These are phyloP conservation scores for Fusarium continuum DNA, from an alignment of 2,329 filamentous ascomycete genomes.

Conservation along the genomic window DNA sequence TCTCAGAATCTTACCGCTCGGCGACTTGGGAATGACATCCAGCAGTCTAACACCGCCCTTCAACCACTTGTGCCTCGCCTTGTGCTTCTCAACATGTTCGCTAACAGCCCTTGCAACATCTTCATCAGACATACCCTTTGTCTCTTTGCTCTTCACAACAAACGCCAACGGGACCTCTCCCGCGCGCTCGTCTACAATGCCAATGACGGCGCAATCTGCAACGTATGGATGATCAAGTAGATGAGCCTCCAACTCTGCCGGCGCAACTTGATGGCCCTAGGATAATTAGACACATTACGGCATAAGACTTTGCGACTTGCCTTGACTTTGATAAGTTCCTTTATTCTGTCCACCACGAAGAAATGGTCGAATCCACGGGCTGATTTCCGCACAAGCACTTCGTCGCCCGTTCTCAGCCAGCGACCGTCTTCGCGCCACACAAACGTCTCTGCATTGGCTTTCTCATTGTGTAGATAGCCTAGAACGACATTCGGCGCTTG, in stretches of 20 bases:
- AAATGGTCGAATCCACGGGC: conserved; percentile 79
- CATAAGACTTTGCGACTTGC: conserved; percentile 48
- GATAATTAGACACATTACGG: background rate
- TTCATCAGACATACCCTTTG: conserved; percentile 61
- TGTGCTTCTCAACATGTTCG: conserved; percentile 70
- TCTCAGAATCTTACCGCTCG: conserved; percentile 72
- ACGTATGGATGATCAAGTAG: conserved; percentile 77
- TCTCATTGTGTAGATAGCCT: conserved; percentile 87
- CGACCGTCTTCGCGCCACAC: conserved; percentile 64
- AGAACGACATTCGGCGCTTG: conserved; percentile 80
- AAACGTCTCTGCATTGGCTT: conserved; percentile 84
- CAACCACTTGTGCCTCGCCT: conserved; percentile 74
- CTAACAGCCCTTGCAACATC: conserved; percentile 61
- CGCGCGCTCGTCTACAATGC: conserved; percentile 66
- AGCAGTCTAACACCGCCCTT: conserved; percentile 70
- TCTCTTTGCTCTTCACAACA: conserved; percentile 60
- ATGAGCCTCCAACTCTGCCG: conserved; percentile 80
- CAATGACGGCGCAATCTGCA: conserved; percentile 78
- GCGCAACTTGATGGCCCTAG: conserved; percentile 79
- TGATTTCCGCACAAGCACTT: conserved; percentile 73
- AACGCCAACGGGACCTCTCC: conserved; percentile 72
- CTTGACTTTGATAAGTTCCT: conserved; percentile 81
- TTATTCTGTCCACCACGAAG: conserved; percentile 80
- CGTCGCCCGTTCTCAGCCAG: conserved; percentile 88
- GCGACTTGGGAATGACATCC: conserved; percentile 75